Conservation (phyloP, 768 basidiomycete species). For the Lyophyllum semitale region DNA sequence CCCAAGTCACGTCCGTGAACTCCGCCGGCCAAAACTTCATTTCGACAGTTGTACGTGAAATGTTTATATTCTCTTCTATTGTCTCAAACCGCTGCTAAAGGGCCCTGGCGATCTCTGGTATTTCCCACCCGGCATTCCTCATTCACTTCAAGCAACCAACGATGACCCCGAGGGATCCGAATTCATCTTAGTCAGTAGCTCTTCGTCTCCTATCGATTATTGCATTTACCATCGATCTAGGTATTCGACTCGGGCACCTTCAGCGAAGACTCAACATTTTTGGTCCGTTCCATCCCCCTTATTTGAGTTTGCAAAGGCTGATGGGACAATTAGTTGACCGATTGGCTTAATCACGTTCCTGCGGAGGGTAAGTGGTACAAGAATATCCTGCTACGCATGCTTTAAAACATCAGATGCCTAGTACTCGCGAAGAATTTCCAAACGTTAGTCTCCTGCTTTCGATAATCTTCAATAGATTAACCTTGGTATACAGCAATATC, state of each 20-base stretch:
- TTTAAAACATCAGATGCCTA: conserved; percentile 3
- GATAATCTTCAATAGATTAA: background rate
- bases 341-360: conserved; percentile 58
- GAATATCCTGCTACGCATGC: background rate
- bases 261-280: conserved; percentile 54
- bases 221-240: conserved; percentile 21
- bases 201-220: background rate
- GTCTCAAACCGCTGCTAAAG: conserved; percentile 20
- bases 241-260: conserved; percentile 54
- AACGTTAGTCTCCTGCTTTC: conserved; percentile 20
- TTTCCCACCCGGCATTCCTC: conserved; percentile 58
- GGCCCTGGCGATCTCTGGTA: conserved; percentile 55
- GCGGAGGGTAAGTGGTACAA: conserved; percentile 37
- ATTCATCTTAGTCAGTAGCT: conserved; percentile 47
- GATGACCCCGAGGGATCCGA: conserved; percentile 49
- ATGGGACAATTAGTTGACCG: conserved; percentile 40
- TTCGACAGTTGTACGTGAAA: conserved; percentile 46
- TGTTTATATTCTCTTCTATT: background rate
- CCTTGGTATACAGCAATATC: conserved; percentile 22
- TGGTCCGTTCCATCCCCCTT: conserved; percentile 28
- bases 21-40: conserved; percentile 49
- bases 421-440: conserved; percentile 58
- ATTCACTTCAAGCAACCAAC: conserved; percentile 53
- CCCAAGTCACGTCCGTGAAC: conserved; percentile 51
- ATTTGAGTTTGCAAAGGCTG: background rate